Percentiles rank a stretch among this genome's conserved stretches.
These are phyloP conservation scores for Erigeron canadensis DNA, from an alignment of 129 eudicot species.

Conservation along the genomic window DNA sequence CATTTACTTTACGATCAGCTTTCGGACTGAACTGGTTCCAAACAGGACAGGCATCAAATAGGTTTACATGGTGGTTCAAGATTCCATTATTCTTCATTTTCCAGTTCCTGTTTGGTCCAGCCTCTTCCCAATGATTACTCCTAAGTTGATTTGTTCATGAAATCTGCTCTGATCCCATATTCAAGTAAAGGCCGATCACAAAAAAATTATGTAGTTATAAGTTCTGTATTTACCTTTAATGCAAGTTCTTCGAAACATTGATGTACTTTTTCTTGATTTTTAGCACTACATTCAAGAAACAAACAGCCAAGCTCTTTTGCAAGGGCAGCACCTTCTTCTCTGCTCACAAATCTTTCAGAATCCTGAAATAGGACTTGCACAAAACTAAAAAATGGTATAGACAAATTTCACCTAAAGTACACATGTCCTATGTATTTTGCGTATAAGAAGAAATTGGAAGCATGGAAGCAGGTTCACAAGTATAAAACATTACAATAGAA, in stretches of 20 bases:
- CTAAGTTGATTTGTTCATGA: not conserved
- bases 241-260: constrained; percentile 89
- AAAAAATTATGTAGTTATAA: not conserved
- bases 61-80: not conserved
- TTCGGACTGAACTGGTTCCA: not conserved
- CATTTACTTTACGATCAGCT: not conserved
- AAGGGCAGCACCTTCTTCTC: constrained; percentile 85
- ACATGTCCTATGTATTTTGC: not conserved
- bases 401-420: not conserved
- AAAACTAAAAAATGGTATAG: not conserved
- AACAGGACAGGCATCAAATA: not conserved
- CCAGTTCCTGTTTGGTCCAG: not conserved
- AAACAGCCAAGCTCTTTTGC: constrained; percentile 88
- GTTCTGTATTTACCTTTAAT: constrained; percentile 52
- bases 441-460: not conserved
- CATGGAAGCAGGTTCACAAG: not conserved
- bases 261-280: constrained; percentile 75
- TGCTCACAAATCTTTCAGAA: constrained; percentile 75
- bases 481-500: constrained; percentile 10
- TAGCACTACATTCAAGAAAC: constrained; percentile 88
- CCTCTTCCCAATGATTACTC: not conserved
- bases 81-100: not conserved
- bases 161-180: not conserved
- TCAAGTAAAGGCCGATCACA: not conserved
- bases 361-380: constrained; percentile 49